A percentile compares a stretch with the other conserved stretches of the same genome.
Evolutionary conservation across 305 asterid species (phyloP).

Genomic region (Striga hermonthica): DNA sequence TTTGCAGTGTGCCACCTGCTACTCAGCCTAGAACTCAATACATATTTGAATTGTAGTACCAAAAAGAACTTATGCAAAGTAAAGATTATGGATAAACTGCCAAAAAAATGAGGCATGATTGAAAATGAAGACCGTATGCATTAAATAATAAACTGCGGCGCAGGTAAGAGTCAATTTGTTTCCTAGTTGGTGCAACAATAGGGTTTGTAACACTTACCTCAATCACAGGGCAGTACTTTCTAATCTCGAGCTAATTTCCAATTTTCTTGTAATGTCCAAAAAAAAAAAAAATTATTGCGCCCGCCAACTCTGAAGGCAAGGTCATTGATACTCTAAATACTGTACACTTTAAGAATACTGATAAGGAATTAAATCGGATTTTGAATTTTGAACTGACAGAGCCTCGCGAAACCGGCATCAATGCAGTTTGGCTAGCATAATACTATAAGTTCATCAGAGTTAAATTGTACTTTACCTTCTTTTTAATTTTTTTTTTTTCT

Average conservation of each 20-base stretch:
- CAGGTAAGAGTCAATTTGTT: neutral
- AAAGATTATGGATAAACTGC: too few relatives aligned
- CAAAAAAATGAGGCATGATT: neutral
- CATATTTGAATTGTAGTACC: neutral
- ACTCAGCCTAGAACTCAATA: neutral
- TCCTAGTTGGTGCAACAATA: neutral
- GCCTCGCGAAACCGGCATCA: slow-evolving; percentile 11
- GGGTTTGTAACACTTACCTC: neutral
- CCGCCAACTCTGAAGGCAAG: slow-evolving; percentile 25
- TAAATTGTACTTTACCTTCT: slow-evolving; percentile 25
- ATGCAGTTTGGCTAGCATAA: slow-evolving; percentile 30
- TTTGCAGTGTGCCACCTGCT: neutral
- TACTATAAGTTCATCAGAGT: slow-evolving; percentile 20
- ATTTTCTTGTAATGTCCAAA: neutral
- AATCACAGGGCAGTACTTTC: neutral
- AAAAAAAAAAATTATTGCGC: neutral
- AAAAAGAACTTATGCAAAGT: neutral
- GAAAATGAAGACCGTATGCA: neutral
- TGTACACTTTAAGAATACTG: slow-evolving; percentile 28
- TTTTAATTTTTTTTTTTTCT: neutral
- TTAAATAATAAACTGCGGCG: neutral
- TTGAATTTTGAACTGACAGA: neutral
- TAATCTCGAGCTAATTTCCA: neutral
- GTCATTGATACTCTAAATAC: slow-evolving; percentile 22
- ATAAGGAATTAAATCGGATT: neutral